Evolutionary conservation across 1,139 yeast species (phyloP).

Genomic region (Magnusiomyces ingens): DNA sequence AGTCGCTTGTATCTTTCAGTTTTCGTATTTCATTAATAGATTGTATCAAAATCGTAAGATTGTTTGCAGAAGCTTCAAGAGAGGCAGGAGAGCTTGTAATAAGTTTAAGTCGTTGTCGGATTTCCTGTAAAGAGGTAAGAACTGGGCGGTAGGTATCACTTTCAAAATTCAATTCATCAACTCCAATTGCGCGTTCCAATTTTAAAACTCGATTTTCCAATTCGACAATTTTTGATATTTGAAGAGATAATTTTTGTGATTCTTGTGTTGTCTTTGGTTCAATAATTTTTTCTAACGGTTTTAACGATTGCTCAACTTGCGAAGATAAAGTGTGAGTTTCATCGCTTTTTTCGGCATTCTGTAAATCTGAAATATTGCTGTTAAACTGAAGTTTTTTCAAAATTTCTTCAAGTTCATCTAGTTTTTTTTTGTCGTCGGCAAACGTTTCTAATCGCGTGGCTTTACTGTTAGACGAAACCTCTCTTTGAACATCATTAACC

Average conservation of each 20-base stretch:
- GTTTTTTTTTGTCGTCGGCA: background rate
- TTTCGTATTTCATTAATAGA: slow-evolving; percentile 4
- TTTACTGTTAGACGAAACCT: slow-evolving; percentile 1
- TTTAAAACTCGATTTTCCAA: slow-evolving; percentile 8
- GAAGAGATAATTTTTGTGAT: background rate
- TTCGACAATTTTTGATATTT: slow-evolving; percentile 3
- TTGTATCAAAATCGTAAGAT: slow-evolving; percentile 4
- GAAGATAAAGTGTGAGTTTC: background rate
- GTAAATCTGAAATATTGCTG: background rate
- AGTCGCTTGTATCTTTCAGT: background rate
- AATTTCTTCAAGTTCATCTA: background rate
- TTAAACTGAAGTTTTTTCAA: background rate
- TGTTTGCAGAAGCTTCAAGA: slow-evolving; percentile 9
- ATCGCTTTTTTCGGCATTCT: background rate
- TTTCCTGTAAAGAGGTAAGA: slow-evolving; percentile 7
- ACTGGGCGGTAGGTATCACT: slow-evolving; percentile 7
- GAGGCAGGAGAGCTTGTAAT: slow-evolving; percentile 13
- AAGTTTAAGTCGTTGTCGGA: slow-evolving; percentile 7
- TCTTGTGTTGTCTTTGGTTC: background rate
- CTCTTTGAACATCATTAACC: slow-evolving; percentile 9
- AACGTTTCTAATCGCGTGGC: background rate
- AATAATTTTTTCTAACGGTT: background rate
- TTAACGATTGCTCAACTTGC: background rate
- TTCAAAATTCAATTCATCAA: slow-evolving; percentile 7
- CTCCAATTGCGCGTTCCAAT: slow-evolving; percentile 10